Evolutionary conservation across 768 basidiomycete genomes (phyloP).

Genomic region (Serpula lacrymans): DNA sequence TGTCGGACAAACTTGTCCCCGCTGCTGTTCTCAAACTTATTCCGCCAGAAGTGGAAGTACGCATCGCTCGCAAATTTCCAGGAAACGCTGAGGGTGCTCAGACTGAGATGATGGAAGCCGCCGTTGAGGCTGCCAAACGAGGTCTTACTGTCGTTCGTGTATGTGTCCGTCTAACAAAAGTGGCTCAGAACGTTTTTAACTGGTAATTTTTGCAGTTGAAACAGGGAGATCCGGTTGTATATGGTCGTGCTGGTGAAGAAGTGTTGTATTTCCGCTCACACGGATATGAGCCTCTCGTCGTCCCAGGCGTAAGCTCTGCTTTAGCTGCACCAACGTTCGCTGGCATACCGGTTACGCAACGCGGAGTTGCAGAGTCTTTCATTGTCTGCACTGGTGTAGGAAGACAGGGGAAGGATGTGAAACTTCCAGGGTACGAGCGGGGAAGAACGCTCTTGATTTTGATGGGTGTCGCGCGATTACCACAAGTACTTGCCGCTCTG

Average conservation of each 20-base stretch:
- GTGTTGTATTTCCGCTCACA: slow-evolving; percentile 85
- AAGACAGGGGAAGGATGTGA: slow-evolving; percentile 74
- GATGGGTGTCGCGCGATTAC: slow-evolving; percentile 92
- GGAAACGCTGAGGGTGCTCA: slow-evolving; percentile 97
- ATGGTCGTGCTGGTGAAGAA: slow-evolving; percentile 94
- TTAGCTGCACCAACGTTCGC: slow-evolving; percentile 88
- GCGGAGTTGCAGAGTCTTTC: slow-evolving; percentile 89
- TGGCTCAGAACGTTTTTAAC: not conserved
- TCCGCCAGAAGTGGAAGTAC: slow-evolving; percentile 65
- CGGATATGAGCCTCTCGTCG: slow-evolving; percentile 78
- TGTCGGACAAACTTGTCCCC: slow-evolving; percentile 97
- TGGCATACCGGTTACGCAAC: slow-evolving; percentile 91
- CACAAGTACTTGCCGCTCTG: slow-evolving; percentile 66
- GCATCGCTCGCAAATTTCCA: slow-evolving; percentile 95
- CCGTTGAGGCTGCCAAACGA: slow-evolving; percentile 72
- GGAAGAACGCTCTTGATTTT: slow-evolving; percentile 78
- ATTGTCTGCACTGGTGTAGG: slow-evolving; percentile 95
- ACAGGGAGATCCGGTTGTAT: slow-evolving; percentile 96
- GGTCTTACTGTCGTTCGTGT: slow-evolving; percentile 89
- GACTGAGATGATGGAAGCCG: slow-evolving; percentile 90
- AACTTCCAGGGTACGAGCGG: slow-evolving; percentile 85
- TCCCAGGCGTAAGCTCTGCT: slow-evolving; percentile 89
- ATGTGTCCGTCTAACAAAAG: slow-evolving; percentile 22
- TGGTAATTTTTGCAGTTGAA: slow-evolving; percentile 57
- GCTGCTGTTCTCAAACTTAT: slow-evolving; percentile 82